Percentiles rank a stretch among this genome's conserved stretches.
Conservation (phyloP, 768 basidiomycete species). For the Pisolithus sp. region DNA sequence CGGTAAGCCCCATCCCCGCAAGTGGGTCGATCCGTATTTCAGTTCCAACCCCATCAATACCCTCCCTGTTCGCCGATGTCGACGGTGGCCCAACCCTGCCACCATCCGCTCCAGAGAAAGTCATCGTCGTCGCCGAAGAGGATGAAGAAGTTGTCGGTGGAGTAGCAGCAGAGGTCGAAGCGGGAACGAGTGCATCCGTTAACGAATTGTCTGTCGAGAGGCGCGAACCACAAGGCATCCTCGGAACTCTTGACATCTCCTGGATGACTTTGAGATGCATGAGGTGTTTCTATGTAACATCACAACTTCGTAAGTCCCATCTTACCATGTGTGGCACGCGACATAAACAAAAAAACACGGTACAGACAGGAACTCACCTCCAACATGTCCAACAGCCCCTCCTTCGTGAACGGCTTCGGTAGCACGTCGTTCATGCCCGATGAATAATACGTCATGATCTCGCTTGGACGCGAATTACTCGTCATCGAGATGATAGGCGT, state of each 20-base stretch:
- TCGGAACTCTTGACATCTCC: slow-evolving; percentile 61
- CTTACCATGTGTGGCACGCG: no score
- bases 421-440: slow-evolving; percentile 94
- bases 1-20: slow-evolving; percentile 80
- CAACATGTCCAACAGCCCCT: slow-evolving; percentile 85
- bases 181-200: slow-evolving; percentile 48
- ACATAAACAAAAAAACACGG: background rate
- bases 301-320: no score
- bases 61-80: background rate
- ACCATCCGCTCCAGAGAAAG: slow-evolving; percentile 13
- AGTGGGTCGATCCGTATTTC: slow-evolving; percentile 73
- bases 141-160: background rate
- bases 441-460: slow-evolving; percentile 75
- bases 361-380: slow-evolving; percentile 45
- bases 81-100: background rate
- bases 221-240: slow-evolving; percentile 61
- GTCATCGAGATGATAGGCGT: slow-evolving; percentile 99
- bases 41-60: slow-evolving; percentile 6
- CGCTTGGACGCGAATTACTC: slow-evolving; percentile 85
- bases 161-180: slow-evolving; percentile 14
- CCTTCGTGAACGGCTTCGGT: slow-evolving; percentile 96
- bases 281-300: slow-evolving; percentile 63
- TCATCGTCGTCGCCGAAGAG: slow-evolving; percentile 23
- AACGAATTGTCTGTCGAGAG: slow-evolving; percentile 44
- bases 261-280: slow-evolving; percentile 84